Evolutionary conservation across 148 eudicot genomes (phyloP).

Genomic region (Spergularia bocconei): DNA sequence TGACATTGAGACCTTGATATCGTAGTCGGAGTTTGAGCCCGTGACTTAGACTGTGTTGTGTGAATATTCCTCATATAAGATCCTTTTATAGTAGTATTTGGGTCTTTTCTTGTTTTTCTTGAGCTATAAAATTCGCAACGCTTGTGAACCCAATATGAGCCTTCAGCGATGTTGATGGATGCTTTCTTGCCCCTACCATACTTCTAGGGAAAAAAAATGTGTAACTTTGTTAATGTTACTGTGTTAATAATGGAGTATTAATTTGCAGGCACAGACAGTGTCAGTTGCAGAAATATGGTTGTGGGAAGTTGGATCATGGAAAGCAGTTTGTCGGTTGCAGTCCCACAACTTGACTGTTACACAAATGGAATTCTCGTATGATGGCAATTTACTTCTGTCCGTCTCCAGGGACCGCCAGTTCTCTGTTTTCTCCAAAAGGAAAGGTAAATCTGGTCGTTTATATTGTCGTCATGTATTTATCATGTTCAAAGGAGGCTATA

Average conservation of each 20-base stretch:
- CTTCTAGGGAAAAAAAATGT: no score
- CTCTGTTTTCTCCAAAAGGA: conserved; percentile 62
- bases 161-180: no score
- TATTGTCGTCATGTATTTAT: background rate
- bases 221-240: no score
- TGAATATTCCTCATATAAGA: no score
- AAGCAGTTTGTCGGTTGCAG: conserved; percentile 80
- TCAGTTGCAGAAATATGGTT: conserved; percentile 96
- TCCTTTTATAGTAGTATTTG: no score
- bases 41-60: no score
- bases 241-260: background rate
- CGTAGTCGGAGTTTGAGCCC: no score
- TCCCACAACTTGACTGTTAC: conserved; percentile 95
- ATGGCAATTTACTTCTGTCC: conserved; percentile 78
- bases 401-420: conserved; percentile 93
- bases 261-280: conserved; percentile 75
- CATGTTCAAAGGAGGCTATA: background rate
- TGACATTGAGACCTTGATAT: no score
- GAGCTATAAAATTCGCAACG: no score
- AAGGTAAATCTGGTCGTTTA: conserved; percentile 38
- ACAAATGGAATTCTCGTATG: conserved; percentile 86
- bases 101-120: no score
- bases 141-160: no score
- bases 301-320: conserved; percentile 97
- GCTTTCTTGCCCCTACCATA: no score